Evolutionary conservation across 306 rosid species (phyloP), one percentile per base, ranked within the genome.

Genomic region (Begonia peltatifolia): DNA sequence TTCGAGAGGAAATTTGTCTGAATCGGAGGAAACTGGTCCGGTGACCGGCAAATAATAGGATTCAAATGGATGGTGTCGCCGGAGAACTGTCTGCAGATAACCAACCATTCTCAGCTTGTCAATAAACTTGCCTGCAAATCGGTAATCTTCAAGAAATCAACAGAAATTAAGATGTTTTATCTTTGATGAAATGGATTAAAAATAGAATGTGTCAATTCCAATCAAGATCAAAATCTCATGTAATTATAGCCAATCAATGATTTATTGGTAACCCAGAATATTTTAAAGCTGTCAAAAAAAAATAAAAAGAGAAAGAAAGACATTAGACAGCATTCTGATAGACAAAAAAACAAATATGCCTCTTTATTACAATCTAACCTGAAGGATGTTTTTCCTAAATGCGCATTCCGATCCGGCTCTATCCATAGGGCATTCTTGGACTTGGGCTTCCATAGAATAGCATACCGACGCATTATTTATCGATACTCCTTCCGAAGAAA

Each of bases 401-500:
- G 79, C 68, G 74, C 99, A 90, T 66, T 81, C 86, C 12, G 83
- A 56, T 60, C 99, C 99, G 43, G 94, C 83, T 72, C 73, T 90
- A 23, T 94, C 96, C 38, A 60, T 22, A 13, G 88, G 84, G 58
- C 99, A 90, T 68, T 68, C 84, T 63, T 62, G 74, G 69, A 90
- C 70, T 64, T 67, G 82, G 41, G 86, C 47, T 70, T 83, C 79
- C 72, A 86, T 47, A 12, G 87, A 69, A 66, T 79, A 86, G 76
- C 99, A 92, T 71, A 75, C 76, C 61, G 59, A 72, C 20, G 20
- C 52, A 60, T 64, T 57, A 55, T 63, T 55, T 52, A 63, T 71
- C 50, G 8, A 55, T 68, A 66, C 83, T 65, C 77, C 87, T 56
- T 46, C 76, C 63, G 70, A 79, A 1, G 79, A 66, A 51, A 73